Percentiles rank a stretch among this genome's conserved stretches.
Evolutionary conservation across 257 asterid genomes (phyloP).

Genomic region (Gynochthodes officinalis): DNA sequence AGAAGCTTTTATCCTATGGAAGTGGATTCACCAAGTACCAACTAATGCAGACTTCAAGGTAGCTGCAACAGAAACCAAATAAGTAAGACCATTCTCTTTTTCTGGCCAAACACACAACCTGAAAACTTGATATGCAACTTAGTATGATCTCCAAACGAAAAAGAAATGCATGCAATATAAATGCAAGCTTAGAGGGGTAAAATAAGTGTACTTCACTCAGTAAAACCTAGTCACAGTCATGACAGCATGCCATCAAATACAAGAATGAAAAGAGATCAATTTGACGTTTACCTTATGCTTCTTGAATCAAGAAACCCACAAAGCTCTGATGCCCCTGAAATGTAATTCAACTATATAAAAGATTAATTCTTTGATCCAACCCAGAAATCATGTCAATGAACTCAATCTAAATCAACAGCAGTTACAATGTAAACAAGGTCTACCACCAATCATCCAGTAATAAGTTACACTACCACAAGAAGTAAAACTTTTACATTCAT

Average conservation of each 20-base stretch:
- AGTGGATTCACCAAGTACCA: background rate
- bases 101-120: background rate
- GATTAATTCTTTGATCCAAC: background rate
- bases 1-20: background rate
- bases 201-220: background rate
- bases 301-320: slow-evolving; percentile 71
- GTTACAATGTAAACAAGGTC: background rate
- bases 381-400: background rate
- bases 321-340: slow-evolving; percentile 88
- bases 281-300: slow-evolving; percentile 54
- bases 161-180: background rate
- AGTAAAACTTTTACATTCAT: background rate
- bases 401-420: background rate
- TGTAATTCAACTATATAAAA: slow-evolving; percentile 22
- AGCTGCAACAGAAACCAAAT: background rate
- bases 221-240: background rate
- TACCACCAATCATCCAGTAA: background rate
- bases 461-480: background rate
- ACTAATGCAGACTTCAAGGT: background rate
- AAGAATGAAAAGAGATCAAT: background rate
- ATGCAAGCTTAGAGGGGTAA: background rate
- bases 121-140: background rate
- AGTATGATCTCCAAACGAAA: background rate
- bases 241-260: background rate
- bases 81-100: background rate